phyloP scores from a whole-genome alignment of 768 basidiomycete species.

The Butyriboletus loyo region DNA sequence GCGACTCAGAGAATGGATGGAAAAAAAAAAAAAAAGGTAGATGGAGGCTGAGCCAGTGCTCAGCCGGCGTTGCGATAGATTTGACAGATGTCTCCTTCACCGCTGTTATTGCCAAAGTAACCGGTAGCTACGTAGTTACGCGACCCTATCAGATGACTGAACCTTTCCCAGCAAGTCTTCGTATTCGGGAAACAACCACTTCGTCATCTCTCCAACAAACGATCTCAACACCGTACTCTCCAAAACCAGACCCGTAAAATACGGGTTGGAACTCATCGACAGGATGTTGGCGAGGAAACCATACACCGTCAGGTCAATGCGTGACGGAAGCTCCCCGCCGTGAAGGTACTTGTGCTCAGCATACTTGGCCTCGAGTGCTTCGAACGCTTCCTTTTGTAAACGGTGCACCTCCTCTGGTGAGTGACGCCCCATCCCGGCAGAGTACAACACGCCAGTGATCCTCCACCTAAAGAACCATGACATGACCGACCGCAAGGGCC shows the following conservation, averaged over 20 bases:
- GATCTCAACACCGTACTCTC: constrained; percentile 14
- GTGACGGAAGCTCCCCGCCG: constrained; percentile 23
- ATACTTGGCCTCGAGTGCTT: constrained; percentile 30
- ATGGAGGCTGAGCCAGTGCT: too few species aligned
- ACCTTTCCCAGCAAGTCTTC: constrained; percentile 12
- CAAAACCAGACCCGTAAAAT: constrained; percentile 24
- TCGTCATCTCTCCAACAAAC: constrained; percentile 26
- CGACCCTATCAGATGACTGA: background rate
- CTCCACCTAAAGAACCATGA: constrained; percentile 23
- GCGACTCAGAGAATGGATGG: background rate
- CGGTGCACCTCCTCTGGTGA: constrained; percentile 31
- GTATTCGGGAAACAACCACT: constrained; percentile 29
- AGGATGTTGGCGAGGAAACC: constrained; percentile 33
- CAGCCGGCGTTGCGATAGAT: constrained; percentile 16
- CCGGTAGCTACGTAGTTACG: background rate
- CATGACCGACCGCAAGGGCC: constrained; percentile 23
- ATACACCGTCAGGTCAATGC: constrained; percentile 29
- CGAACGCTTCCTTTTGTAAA: constrained; percentile 29
- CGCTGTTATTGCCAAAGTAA: background rate
- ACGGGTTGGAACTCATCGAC: constrained; percentile 21
- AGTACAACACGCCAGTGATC: constrained; percentile 13
- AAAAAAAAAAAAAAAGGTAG: background rate
- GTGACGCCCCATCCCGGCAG: constrained; percentile 31
- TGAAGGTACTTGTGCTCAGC: constrained; percentile 25
- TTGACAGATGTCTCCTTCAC: too few species aligned